Base-by-base conservation (phyloP, 176 grass and related monocot genomes). In the Rhynchospora breviuscula region DNA sequence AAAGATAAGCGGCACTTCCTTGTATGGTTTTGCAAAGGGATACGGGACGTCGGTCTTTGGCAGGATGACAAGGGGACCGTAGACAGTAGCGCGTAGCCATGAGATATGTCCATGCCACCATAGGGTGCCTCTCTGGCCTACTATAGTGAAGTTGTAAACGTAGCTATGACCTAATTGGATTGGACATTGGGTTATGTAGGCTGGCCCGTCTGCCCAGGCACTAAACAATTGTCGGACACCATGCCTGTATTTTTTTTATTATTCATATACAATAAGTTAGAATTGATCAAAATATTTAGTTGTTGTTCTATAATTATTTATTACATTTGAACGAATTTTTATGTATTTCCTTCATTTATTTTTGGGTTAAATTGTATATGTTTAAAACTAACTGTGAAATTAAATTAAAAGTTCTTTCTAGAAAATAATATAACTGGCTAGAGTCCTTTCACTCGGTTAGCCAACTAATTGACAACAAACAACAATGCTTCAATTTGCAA, bases 161-260 rank as follows among this genome's bases (percentile, higher is more conserved):
- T 87, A 94, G 88, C 92, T 92, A 17, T 53, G 59, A 0, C 94
- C 94, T 0, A 88, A 86, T 67, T 64, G 88, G 78, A 97, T 92
- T 0, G 94, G 94, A 53, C 94, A 97, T 81, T 97, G 94, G 66
- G 94, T 97, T 67, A 97, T 66, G 83, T 92, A 94, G 0, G 92
- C 80, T 10, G 94, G 94, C 0, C 94, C 94, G 63, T 97, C 94
- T 0, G 89, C 84, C 94, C 94, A 97, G 5, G 33, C 94, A 74
- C 87, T 97, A 4, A 44, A 68, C 67, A 92, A 83, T 85, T 97
- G 94, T 86, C 92, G 77, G 0, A 97, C 71, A 7, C 93, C 93
- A 84, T 95, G 92, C 94, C 94, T 91, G 79, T 40, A 63, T 63
- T 9, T 40, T 14, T 51, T 14, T 67, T 57, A 29, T 29, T 29